Evolutionary conservation across 768 basidiomycete species (phyloP), one percentile per base, ranked within the genome.

Genomic region (Udeniomyces megalosporus): DNA sequence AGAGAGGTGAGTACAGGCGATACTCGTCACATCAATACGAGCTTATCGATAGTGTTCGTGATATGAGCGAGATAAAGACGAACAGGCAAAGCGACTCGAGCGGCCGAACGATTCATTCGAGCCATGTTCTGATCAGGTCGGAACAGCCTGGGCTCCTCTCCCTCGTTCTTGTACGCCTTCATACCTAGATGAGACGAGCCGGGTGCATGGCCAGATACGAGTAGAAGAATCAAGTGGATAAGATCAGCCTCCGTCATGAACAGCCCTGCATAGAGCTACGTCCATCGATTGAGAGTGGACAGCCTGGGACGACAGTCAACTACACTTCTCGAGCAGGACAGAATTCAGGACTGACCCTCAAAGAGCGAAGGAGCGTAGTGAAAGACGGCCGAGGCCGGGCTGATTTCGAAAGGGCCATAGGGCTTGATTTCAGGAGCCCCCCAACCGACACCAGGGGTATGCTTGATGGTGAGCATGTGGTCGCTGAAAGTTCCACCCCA

Each of bases 401-500:
- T 83, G 20, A 91, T 75, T 22, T 75, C 69, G 47, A 91, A 75
- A 7, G 85, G 84, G 1, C 81, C 84, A 86, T 87, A 93, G 61
- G 90, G 89, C 67, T 79, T 77, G 66, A 96, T 93, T 69, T 82
- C 77, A 1, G 91, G 91, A 1, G 78, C 73, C 24, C 81, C 84
- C 91, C 92, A 96, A n/a, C 92, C 92, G 44, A 78, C 77, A 22
- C 76, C 70, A 3, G 78, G 75, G 61, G 79, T 76, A 88, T 90
- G 93, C 28, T 72, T 82, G 75, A 75, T 80, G 48, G 78, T 82
- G 44, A 91, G 73, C 88, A 91, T 91, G 71, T 91, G 88, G 73
- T 91, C 85, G 50, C 85, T 85, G 69, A 93, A 92, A 29, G 82
- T 85, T 70, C 82, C 83, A 0, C 92, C 92, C 69, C 92, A 96